Evolutionary conservation across 805 yeast genomes (phyloP), one percentile per base, ranked within the genome.

Genomic region (Lachancea dasiensis): DNA sequence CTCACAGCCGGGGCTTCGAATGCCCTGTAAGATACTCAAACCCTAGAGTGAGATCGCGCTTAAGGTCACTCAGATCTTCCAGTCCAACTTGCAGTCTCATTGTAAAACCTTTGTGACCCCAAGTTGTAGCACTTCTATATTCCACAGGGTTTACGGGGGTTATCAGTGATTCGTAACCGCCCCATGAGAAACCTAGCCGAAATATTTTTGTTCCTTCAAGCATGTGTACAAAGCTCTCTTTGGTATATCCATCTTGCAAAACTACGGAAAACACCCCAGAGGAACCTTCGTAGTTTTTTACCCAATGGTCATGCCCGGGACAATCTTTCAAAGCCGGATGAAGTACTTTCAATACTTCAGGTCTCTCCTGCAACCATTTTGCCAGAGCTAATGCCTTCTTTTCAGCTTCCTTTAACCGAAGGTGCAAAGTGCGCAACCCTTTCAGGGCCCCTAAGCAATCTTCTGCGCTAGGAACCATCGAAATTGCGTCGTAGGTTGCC

Each of bases 121-220:
- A 40, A 15, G 18, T 11, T 14, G 17, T 10, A 3, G 39, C 21
- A 17, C 34, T 43, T 18, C 39, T 33, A n/a, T 14, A 17, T 22
- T 16, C 17, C 15, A 11, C 13, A 8, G 36, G 25, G 17, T 36
- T 34, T 4, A 40, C 39, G 5, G 44, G 45, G 6, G 34, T 31
- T 7, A 43, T 25, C 30, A 43, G 31, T 6, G 40, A 33, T 20
- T 43, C 47, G 18, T 43, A 44, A n/a, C 47, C 47, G 8, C 47
- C 47, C 47, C 47, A 44, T 16, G 47, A 44, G 19, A 28, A 44
- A 7, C 47, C 47, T 16, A 44, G 23, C n/a, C 27, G 19, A 27
- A 44, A 44, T 18, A 44, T 21, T n/a, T 20, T 23, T 39, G 39
- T 44, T 10, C 31, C 22, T 17, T 44, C 45, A 18, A 44, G 34